Evolutionary conservation across 148 eudicot species (phyloP).

Genomic region (Silene conica): DNA sequence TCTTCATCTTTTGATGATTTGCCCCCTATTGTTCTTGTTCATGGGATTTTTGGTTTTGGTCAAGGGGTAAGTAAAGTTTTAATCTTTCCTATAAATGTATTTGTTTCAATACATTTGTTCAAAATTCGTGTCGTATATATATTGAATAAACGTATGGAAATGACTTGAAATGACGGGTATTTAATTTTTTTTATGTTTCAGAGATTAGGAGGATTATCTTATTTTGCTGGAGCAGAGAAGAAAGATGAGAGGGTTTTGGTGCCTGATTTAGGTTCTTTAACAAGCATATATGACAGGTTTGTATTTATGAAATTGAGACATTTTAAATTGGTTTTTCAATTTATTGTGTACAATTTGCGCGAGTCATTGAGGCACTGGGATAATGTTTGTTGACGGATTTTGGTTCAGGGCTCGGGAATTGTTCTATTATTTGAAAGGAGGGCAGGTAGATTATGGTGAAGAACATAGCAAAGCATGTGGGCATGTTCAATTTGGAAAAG

Average conservation of each 20-base stretch:
- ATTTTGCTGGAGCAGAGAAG: constrained; percentile 95
- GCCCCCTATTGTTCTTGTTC: constrained; percentile 92
- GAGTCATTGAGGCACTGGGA: not conserved
- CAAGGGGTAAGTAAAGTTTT: constrained; percentile 63
- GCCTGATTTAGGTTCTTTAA: constrained; percentile 90
- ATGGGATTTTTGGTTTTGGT: constrained; percentile 93
- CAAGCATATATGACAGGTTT: constrained; percentile 88
- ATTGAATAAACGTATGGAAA: too few relatives aligned
- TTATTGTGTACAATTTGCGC: not conserved
- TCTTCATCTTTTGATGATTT: constrained; percentile 43
- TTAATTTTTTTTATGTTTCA: constrained; percentile 16
- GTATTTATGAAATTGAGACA: constrained; percentile 11
- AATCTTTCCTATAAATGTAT: not conserved
- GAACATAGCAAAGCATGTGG: constrained; percentile 89
- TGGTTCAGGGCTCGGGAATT: constrained; percentile 82
- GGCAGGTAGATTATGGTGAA: constrained; percentile 92
- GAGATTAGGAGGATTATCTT: constrained; percentile 82
- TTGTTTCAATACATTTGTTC: too few relatives aligned
- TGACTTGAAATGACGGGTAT: not conserved
- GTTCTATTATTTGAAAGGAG: constrained; percentile 95
- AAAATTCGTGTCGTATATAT: too few relatives aligned
- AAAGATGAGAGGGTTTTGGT: constrained; percentile 92
- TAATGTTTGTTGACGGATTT: constrained; percentile 5
- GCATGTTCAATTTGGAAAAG: constrained; percentile 76
- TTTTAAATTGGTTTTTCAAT: too few relatives aligned